Percentiles rank a stretch among this genome's conserved stretches.
phyloP scores from a whole-genome alignment of 495 filamentous ascomycete genomes.

The Podospora conica region DNA sequence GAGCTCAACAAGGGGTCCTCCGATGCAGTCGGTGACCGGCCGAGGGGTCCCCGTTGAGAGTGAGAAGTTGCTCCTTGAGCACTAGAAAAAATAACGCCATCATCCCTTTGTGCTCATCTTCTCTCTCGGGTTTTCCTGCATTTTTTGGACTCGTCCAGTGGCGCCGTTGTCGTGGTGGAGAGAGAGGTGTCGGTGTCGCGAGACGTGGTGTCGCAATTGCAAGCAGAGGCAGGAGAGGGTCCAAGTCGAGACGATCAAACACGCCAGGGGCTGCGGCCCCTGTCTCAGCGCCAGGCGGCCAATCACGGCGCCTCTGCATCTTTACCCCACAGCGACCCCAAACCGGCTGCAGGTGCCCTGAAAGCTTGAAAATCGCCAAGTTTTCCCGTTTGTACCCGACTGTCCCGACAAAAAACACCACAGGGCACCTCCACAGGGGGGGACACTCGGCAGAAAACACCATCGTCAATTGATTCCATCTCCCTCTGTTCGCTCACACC shows the following conservation, averaged over 20 bases:
- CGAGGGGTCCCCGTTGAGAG: no score
- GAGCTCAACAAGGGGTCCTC: neutral
- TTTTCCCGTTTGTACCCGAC: no score
- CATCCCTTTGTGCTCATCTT: neutral
- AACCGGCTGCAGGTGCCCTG: conserved; percentile 14
- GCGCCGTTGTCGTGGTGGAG: no score
- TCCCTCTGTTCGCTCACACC: conserved; percentile 2
- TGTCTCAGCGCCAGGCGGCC: conserved; percentile 13
- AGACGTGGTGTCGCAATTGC: conserved; percentile 9
- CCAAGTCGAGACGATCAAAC: conserved; percentile 25
- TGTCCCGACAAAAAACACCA: neutral
- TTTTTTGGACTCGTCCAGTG: neutral
- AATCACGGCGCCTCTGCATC: conserved; percentile 4
- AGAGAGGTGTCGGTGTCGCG: conserved; percentile 2
- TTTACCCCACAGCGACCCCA: conserved; percentile 15
- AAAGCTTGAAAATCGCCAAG: neutral
- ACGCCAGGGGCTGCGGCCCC: conserved; percentile 5
- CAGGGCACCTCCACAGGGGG: no score
- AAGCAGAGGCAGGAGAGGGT: conserved; percentile 4
- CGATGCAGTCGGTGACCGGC: neutral
- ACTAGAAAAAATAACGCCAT: neutral
- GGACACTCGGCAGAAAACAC: neutral
- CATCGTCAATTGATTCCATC: neutral
- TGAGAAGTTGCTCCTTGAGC: neutral
- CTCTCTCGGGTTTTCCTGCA: neutral